Conservation (phyloP, 164 flowering plant species). For the Umbilicus rupestris region DNA sequence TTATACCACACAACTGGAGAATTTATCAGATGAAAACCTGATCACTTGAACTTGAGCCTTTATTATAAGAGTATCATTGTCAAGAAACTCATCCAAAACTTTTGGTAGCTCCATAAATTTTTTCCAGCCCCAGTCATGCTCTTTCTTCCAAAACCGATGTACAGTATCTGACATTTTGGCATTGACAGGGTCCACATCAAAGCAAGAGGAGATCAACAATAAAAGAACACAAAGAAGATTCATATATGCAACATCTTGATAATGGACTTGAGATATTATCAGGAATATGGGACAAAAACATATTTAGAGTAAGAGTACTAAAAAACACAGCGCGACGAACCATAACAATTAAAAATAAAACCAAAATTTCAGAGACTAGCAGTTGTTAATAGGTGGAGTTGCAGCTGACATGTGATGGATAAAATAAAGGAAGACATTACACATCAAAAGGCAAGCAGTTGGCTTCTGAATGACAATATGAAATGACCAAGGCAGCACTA, state of each 20-base stretch:
- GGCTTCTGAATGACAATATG: too few relatives aligned
- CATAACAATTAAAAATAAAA: too few relatives aligned
- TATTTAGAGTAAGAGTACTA: too few relatives aligned
- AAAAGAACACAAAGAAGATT: neutral
- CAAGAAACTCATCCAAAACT: constrained; percentile 83
- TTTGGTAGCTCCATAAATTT: constrained; percentile 94
- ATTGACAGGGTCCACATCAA: neutral
- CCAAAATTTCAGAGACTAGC: too few relatives aligned
- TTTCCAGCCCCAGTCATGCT: constrained; percentile 99
- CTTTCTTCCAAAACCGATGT: constrained; percentile 91
- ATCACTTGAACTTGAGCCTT: constrained; percentile 97
- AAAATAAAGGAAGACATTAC: too few relatives aligned
- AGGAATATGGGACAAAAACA: neutral
- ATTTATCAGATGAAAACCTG: constrained; percentile 31
- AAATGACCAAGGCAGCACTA: too few relatives aligned
- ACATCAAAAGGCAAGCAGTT: too few relatives aligned
- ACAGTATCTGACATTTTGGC: constrained; percentile 49
- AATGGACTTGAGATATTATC: neutral
- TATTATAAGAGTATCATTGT: constrained; percentile 72
- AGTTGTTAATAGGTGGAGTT: too few relatives aligned
- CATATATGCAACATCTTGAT: neutral
- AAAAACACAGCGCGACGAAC: too few relatives aligned
- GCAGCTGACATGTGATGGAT: too few relatives aligned
- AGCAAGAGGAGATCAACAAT: neutral
- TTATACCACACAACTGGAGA: neutral